Percentiles rank a stretch among this genome's conserved stretches.
Conservation (phyloP, 805 yeast genomes). For the Spathaspora girioi region DNA sequence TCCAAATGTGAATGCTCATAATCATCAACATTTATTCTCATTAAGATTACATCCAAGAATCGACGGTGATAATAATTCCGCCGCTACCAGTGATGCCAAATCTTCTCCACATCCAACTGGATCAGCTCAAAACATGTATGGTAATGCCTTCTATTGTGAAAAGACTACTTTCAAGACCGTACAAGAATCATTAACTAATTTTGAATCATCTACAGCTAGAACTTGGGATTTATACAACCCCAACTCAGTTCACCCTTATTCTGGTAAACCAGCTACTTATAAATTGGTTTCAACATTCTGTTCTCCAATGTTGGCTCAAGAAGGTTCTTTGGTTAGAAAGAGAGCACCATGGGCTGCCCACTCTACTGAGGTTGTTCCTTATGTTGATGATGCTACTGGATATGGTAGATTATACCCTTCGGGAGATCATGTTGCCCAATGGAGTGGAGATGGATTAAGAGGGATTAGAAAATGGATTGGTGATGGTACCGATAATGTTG, state of each 20-base stretch:
- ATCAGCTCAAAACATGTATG: conserved; percentile 67
- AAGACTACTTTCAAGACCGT: conserved; percentile 67
- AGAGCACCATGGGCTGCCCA: conserved; percentile 81
- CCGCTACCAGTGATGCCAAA: conserved; percentile 61
- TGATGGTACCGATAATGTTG: conserved; percentile 54
- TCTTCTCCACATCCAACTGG: conserved; percentile 60
- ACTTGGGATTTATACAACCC: conserved; percentile 81
- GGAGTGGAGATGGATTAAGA: conserved; percentile 64
- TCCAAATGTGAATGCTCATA: conserved; percentile 79
- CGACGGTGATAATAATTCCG: conserved; percentile 78
- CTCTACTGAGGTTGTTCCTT: conserved; percentile 67
- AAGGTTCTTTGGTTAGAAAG: conserved; percentile 69
- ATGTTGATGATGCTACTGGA: conserved; percentile 48
- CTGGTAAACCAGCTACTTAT: conserved; percentile 73
- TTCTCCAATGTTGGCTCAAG: conserved; percentile 69
- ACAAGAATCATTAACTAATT: conserved; percentile 60
- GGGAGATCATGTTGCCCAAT: conserved; percentile 73
- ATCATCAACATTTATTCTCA: conserved; percentile 81
- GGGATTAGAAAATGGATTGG: conserved; percentile 71
- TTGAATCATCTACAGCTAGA: conserved; percentile 60
- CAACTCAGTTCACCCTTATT: conserved; percentile 57
- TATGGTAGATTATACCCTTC: conserved; percentile 73
- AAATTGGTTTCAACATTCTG: conserved; percentile 74
- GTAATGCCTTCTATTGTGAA: conserved; percentile 70
- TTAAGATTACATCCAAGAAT: conserved; percentile 76